Evolutionary conservation across 768 basidiomycete species (phyloP).

Genomic region (Crepidotus variabilis): DNA sequence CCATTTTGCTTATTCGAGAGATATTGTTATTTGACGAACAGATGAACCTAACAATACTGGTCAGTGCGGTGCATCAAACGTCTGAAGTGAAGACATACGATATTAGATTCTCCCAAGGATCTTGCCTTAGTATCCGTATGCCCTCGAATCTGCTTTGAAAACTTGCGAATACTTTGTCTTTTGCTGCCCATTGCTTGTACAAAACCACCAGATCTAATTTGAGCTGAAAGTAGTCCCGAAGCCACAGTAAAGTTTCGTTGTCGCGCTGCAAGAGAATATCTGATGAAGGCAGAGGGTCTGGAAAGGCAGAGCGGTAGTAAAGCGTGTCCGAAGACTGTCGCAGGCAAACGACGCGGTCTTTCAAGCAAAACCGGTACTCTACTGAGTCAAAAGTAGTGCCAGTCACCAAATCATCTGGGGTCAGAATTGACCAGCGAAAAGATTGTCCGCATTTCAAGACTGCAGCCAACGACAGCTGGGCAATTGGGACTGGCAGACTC

Average conservation of each 20-base stretch:
- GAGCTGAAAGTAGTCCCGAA: conserved; percentile 89
- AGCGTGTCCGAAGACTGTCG: conserved; percentile 66
- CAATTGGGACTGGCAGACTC: conserved; percentile 53
- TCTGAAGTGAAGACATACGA: conserved; percentile 52
- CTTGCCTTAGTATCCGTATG: conserved; percentile 85
- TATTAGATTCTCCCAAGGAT: conserved; percentile 93
- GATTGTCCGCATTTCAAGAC: conserved; percentile 83
- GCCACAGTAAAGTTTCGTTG: conserved; percentile 67
- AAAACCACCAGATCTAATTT: conserved; percentile 65
- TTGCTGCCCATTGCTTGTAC: conserved; percentile 70
- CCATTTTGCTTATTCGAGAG: conserved; percentile 89
- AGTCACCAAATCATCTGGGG: conserved; percentile 24
- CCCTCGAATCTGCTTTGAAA: conserved; percentile 68
- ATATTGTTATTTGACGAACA: conserved; percentile 99
- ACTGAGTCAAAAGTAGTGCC: conserved; percentile 21
- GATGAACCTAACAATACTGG: conserved; percentile 65
- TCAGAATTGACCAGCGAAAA: conserved; percentile 73
- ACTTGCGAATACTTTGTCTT: conserved; percentile 72
- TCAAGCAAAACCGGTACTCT: conserved; percentile 79
- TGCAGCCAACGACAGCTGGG: conserved; percentile 72
- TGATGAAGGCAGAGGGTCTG: conserved; percentile 36
- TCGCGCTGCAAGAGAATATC: conserved; percentile 35
- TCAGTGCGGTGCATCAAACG: no score
- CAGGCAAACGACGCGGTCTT: conserved; percentile 81
- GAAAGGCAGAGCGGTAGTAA: conserved; percentile 70